Conservation (phyloP, 1,139 yeast species). For the Candida sp. region DNA sequence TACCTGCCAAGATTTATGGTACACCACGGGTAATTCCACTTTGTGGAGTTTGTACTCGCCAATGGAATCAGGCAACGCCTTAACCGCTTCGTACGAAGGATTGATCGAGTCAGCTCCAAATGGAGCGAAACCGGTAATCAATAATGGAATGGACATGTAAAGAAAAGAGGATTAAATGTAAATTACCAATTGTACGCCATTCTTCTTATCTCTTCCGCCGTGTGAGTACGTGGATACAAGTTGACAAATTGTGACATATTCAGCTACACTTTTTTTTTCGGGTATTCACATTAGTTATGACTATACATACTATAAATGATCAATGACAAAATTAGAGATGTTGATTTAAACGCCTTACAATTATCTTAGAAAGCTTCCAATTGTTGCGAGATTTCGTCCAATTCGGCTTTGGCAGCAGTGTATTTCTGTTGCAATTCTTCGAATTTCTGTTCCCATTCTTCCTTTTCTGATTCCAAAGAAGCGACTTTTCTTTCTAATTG, state of each 20-base stretch:
- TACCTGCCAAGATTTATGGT: slow-evolving; percentile 2
- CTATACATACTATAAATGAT: background rate
- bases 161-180: too few relatives aligned
- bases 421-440: slow-evolving; percentile 86
- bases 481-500: slow-evolving; percentile 94
- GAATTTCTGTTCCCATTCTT: slow-evolving; percentile 85
- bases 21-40: slow-evolving; percentile 1
- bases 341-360: too few relatives aligned
- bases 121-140: background rate
- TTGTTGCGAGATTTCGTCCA: slow-evolving; percentile 92
- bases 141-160: background rate
- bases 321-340: background rate
- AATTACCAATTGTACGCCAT: too few relatives aligned
- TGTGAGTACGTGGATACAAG: too few relatives aligned
- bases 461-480: slow-evolving; percentile 89
- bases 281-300: background rate
- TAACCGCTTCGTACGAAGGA: background rate
- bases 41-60: background rate
- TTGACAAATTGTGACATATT: too few relatives aligned
- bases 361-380: slow-evolving; percentile 70
- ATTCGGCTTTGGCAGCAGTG: slow-evolving; percentile 81
- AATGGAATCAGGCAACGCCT: background rate
- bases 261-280: too few relatives aligned
- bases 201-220: too few relatives aligned
- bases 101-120: background rate